phyloP scores from a whole-genome alignment of 179 eudicot species.

The Vitellaria paradoxa region DNA sequence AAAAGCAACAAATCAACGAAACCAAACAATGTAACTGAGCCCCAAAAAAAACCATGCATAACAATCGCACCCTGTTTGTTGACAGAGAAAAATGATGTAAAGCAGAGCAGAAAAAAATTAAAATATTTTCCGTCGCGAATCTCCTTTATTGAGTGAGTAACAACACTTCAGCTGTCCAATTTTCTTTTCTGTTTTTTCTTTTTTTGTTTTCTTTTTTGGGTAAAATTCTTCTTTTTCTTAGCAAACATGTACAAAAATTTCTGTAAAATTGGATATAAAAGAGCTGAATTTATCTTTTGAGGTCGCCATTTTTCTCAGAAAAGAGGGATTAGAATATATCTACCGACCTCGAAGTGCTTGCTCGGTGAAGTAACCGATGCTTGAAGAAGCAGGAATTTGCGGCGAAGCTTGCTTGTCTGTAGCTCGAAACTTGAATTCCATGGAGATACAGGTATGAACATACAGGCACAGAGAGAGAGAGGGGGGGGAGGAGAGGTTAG shows the following conservation, averaged over 20 bases:
- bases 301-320: background rate
- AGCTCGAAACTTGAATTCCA: slow-evolving; percentile 44
- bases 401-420: slow-evolving; percentile 13
- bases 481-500: too few species aligned
- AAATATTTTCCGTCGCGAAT: too few species aligned
- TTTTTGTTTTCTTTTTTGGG: too few species aligned
- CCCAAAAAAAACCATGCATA: background rate
- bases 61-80: background rate
- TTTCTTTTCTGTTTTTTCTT: too few species aligned
- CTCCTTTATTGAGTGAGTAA: too few species aligned
- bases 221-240: too few species aligned
- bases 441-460: background rate
- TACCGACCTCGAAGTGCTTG: slow-evolving; percentile 42
- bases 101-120: background rate
- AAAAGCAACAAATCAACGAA: background rate
- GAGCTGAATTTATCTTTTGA: too few species aligned
- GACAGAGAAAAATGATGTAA: background rate
- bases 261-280: background rate
- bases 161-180: too few species aligned
- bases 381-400: background rate
- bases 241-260: background rate
- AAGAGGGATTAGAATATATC: too few species aligned
- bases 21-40: background rate
- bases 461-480: too few species aligned
- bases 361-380: slow-evolving; percentile 27